Evolutionary conservation across 768 basidiomycete genomes (phyloP).

Genomic region (Suillus placidus): DNA sequence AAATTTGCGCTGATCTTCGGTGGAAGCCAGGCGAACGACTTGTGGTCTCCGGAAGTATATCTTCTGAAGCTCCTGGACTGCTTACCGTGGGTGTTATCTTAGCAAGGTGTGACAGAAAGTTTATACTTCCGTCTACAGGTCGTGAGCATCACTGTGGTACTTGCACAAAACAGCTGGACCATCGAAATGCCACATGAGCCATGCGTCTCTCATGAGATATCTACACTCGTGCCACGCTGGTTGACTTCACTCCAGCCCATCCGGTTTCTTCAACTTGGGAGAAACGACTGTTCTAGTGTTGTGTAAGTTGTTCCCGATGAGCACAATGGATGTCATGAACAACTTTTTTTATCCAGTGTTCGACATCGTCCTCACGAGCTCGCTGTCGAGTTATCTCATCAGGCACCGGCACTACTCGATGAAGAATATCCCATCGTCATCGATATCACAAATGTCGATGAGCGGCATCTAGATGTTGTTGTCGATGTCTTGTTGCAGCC

Average conservation of each 20-base stretch:
- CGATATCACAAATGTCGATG: slow-evolving; percentile 72
- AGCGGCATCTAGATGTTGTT: slow-evolving; percentile 63
- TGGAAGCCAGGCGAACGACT: slow-evolving; percentile 60
- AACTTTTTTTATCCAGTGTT: slow-evolving; percentile 44
- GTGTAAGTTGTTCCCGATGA: slow-evolving; percentile 40
- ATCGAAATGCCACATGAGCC: slow-evolving; percentile 63
- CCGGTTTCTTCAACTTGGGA: slow-evolving; percentile 53
- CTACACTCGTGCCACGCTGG: slow-evolving; percentile 49
- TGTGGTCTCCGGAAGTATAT: slow-evolving; percentile 63
- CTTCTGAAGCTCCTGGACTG: slow-evolving; percentile 49
- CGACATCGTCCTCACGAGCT: slow-evolving; percentile 65
- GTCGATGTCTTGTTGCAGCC: slow-evolving; percentile 84
- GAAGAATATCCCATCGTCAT: slow-evolving; percentile 79
- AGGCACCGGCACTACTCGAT: slow-evolving; percentile 74
- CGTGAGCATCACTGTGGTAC: slow-evolving; percentile 51
- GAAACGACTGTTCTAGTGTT: slow-evolving; percentile 49
- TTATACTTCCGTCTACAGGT: slow-evolving; percentile 19
- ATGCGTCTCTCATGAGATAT: slow-evolving; percentile 38
- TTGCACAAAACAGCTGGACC: slow-evolving; percentile 67
- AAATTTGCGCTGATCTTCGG: slow-evolving; percentile 46
- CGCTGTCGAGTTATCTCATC: slow-evolving; percentile 55
- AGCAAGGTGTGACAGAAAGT: slow-evolving; percentile 4
- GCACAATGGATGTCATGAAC: slow-evolving; percentile 3
- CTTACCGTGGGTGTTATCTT: slow-evolving; percentile 51
- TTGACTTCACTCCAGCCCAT: slow-evolving; percentile 55